Evolutionary conservation across 1,284 basidiomycete genomes (phyloP).

Genomic region (Marasmius sp.): DNA sequence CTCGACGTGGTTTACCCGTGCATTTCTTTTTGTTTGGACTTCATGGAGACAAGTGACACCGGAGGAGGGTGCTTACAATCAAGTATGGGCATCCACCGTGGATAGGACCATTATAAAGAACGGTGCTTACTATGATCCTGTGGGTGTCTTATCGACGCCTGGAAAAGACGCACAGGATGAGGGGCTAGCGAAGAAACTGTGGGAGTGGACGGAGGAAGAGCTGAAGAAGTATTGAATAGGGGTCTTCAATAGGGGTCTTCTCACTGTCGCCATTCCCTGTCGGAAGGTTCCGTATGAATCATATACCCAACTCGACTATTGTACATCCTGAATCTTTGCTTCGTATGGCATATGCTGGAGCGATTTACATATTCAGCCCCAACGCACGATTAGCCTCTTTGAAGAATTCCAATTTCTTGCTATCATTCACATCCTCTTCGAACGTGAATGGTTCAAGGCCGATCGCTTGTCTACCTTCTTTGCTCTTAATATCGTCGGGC

Average conservation of each 20-base stretch:
- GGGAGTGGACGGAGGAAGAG: background rate
- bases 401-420: background rate
- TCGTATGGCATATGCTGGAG: too few species aligned
- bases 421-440: background rate
- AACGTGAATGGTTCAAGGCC: background rate
- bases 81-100: background rate
- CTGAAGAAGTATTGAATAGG: background rate
- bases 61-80: background rate
- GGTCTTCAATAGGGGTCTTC: too few species aligned
- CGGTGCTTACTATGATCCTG: background rate
- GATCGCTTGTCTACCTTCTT: background rate
- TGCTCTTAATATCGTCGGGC: background rate
- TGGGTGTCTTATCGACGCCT: background rate
- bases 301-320: too few species aligned
- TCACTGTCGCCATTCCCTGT: too few species aligned
- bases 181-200: background rate
- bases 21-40: background rate
- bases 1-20: background rate
- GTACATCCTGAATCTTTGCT: too few species aligned
- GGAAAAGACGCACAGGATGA: background rate
- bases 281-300: too few species aligned
- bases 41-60: background rate
- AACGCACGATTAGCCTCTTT: background rate
- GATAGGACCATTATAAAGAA: background rate
- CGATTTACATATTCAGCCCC: background rate